Evolutionary conservation across 2,329 filamentous ascomycete species (phyloP).

Genomic region (Escovopsis sp.): DNA sequence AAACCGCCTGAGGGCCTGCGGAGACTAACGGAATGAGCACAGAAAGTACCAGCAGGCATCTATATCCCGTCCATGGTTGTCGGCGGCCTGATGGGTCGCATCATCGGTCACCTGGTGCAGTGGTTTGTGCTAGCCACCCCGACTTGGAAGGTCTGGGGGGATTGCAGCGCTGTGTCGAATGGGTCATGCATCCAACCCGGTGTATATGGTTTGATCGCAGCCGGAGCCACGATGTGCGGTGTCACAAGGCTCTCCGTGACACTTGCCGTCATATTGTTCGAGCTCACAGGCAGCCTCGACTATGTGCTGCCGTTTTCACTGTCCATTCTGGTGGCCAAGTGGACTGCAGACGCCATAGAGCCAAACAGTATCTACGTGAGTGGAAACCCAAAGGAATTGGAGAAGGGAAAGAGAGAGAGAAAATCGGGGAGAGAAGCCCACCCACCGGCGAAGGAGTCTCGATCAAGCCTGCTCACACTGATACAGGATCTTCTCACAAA

Average conservation of each 20-base stretch:
- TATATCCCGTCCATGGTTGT: slow-evolving; percentile 99
- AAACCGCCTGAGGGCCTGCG: background rate
- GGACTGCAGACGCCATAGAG: slow-evolving; percentile 92
- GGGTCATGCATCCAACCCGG: slow-evolving; percentile 86
- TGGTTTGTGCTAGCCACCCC: slow-evolving; percentile 64
- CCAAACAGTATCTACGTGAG: slow-evolving; percentile 81
- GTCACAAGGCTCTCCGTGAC: slow-evolving; percentile 90
- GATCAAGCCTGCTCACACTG: slow-evolving; percentile 6
- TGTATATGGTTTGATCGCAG: slow-evolving; percentile 90
- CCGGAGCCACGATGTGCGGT: slow-evolving; percentile 94
- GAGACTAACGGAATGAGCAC: slow-evolving; percentile 6
- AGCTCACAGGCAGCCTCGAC: slow-evolving; percentile 85
- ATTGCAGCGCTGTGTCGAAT: slow-evolving; percentile 54
- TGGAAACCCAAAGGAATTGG: slow-evolving; percentile 3
- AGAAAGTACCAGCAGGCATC: slow-evolving; percentile 89
- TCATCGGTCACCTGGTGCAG: slow-evolving; percentile 75
- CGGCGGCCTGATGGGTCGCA: slow-evolving; percentile 77
- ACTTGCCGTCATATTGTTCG: slow-evolving; percentile 86
- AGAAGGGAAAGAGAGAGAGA: no score
- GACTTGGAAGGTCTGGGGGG: slow-evolving; percentile 55
- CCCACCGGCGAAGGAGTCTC: background rate
- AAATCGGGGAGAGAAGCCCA: background rate
- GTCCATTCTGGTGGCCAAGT: slow-evolving; percentile 87
- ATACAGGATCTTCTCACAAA: slow-evolving; percentile 72
- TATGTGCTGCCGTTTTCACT: slow-evolving; percentile 92